Evolutionary conservation across 2,329 filamentous ascomycete species (phyloP).

Genomic region (Sclerotiophoma versabilis): DNA sequence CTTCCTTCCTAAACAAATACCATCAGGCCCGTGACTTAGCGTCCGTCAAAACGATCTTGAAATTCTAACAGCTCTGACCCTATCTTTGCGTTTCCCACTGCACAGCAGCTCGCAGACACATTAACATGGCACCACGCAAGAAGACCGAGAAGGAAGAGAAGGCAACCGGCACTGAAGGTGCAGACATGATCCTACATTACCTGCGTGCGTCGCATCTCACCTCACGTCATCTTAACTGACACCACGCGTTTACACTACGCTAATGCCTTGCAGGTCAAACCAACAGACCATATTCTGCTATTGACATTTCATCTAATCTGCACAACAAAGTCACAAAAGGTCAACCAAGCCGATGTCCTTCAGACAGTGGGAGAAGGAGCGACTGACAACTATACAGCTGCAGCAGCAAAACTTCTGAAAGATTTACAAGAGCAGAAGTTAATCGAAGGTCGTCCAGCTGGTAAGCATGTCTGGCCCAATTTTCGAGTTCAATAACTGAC

Average conservation of each 20-base stretch:
- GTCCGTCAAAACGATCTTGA: not conserved
- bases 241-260: not conserved
- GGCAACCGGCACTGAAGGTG: conserved; percentile 45
- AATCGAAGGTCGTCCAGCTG: conserved; percentile 64
- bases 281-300: conserved; percentile 64
- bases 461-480: conserved; percentile 38
- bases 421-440: conserved; percentile 67
- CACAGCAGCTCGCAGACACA: not conserved
- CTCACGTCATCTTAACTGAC: not conserved
- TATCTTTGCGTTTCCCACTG: not conserved
- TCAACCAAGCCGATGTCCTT: conserved; percentile 23
- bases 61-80: not conserved
- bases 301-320: conserved; percentile 67
- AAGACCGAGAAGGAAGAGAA: conserved; percentile 44
- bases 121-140: conserved; percentile 47
- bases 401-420: conserved; percentile 67
- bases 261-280: conserved; percentile 51
- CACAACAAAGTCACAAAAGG: conserved; percentile 67
- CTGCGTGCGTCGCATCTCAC: conserved; percentile 52
- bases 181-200: conserved; percentile 58
- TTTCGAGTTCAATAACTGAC: not conserved
- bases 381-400: conserved; percentile 51
- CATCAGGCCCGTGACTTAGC: not conserved
- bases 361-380: not conserved
- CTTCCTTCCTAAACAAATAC: conserved; percentile 6